Evolutionary conservation across 2,329 filamentous ascomycete species (phyloP).

Genomic region (Rugonectria rugulosa): DNA sequence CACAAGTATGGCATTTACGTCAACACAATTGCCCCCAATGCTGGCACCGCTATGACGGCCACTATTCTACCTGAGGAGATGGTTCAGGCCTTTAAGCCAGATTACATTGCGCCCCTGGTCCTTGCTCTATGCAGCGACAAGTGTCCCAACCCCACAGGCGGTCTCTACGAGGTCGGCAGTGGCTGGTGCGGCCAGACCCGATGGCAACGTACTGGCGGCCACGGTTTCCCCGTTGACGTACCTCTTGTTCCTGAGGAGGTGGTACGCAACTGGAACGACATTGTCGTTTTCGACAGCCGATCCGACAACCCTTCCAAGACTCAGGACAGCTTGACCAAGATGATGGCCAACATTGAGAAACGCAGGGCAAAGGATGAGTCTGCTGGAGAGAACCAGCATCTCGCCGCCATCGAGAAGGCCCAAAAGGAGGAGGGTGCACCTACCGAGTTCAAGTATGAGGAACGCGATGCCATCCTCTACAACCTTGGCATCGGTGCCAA

Average conservation of each 20-base stretch:
- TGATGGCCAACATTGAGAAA: constrained; percentile 85
- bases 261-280: constrained; percentile 75
- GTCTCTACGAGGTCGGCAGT: constrained; percentile 92
- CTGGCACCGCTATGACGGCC: constrained; percentile 92
- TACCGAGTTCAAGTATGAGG: constrained; percentile 82
- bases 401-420: constrained; percentile 78
- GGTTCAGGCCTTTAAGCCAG: constrained; percentile 98
- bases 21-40: constrained; percentile 98
- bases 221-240: constrained; percentile 89
- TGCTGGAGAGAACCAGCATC: constrained; percentile 68
- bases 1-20: constrained; percentile 97
- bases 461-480: constrained; percentile 92
- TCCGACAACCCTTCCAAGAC: constrained; percentile 85
- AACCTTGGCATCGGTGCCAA: constrained; percentile 95
- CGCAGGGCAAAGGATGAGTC: constrained; percentile 61
- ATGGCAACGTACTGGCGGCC: constrained; percentile 91
- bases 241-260: constrained; percentile 86
- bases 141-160: constrained; percentile 83
- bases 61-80: constrained; percentile 96
- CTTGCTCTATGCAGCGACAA: constrained; percentile 86
- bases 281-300: constrained; percentile 86
- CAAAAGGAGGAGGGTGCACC: constrained; percentile 74
- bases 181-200: constrained; percentile 92
- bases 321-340: constrained; percentile 78
- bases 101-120: constrained; percentile 95